Evolutionary conservation across 768 basidiomycete species (phyloP), one percentile per base, ranked within the genome.

Genomic region (Pulveroboletus ravenelii): DNA sequence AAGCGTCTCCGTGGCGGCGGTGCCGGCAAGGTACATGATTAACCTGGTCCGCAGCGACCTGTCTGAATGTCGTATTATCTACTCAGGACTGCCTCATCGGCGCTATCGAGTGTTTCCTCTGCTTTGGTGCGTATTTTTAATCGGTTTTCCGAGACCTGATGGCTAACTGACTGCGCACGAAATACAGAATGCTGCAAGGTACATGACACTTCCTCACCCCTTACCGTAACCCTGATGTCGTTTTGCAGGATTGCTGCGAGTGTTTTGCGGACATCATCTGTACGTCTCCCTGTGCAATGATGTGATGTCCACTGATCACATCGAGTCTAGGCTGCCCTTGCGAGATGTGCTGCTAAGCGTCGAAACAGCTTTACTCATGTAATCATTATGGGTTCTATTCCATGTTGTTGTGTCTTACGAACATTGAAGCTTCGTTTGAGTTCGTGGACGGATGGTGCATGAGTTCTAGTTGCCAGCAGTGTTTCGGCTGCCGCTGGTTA

Each of bases 1-100:
- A 74, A 72, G 47, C 81, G 85, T 52, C 63, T 88, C 43, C 81
- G 87, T 49, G 87, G 87, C 52, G 86, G 82, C 60, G 86, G 85
- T 53, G 85, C 79, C 41, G 85, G 61, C 29, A 85, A 79, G 77
- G 85, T 84, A 51, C 47, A 55, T 50, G 32, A 3, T 34, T 29
- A 9, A 1, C 14, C 10, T 37, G 0, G 45, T 45, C 25, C 17
- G 27, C 36, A 17, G 8, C 8, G 14, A 20, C 17, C 0, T 13
- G 15, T 38, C 32, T 56, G 27, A 36, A 59, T 13, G 5, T 15
- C 1, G 7, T 23, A 1, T 7, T 31, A 35, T 54, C 13, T 38
- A 20, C 47, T 32, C 50, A 87, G 85, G 84, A 87, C 63, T 87
- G 84, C 64, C 78, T 85, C 70, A 47, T 89, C 25, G 82, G 74